Evolutionary conservation across 2,329 filamentous ascomycete species (phyloP), one percentile per base, ranked within the genome.

Genomic region (Penicillium sp.): DNA sequence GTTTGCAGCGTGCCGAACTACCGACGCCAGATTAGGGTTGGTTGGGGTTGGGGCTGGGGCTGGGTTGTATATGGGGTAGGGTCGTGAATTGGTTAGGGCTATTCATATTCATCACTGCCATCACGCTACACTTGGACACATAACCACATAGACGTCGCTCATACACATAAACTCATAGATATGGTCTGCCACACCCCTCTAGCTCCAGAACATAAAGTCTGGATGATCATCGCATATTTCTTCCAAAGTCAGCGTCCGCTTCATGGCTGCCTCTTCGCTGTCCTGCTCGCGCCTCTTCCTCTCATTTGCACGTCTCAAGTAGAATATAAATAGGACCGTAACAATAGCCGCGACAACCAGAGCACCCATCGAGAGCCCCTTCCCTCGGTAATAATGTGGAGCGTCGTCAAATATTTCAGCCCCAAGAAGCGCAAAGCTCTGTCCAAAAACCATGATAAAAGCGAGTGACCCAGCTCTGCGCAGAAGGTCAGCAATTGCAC

Each of bases 351-450:
- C 35, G 3, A 43, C 7, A 5, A 24, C 21, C 21, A 40, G 28
- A 8, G 30, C 48, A 6, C 20, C 48, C 0, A 51, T 18, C 7
- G 20, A 26, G 12, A 51, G 16, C 3, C 48, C 48, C 26, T 51
- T 51, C 12, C 48, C 48, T 21, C 18, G n/a, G 35, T 51, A 51
- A 23, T 51, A 51, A 16, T 51, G 26, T 1, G 48, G 48, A 18
- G 48, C 30, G n/a, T 40, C 33, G 20, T 42, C 24, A 33, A 51
- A 51, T 8, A 51, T 51, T 21, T 51, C 48, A 12, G 48, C n/a
- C 21, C 20, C 38, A 8, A 51, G 1, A 4, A 51, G n/a, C 6
- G 48, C 33, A 42, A 51, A 51, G 33, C 33, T 18, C 20, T 51
- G 35, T 26, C 48, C 48, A 23, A 43, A 51, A 5, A 51, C 20